Percentiles rank a stretch among this genome's conserved stretches.
Evolutionary conservation across 305 asterid species (phyloP).

Genomic region (Fraxinus angustifolia): DNA sequence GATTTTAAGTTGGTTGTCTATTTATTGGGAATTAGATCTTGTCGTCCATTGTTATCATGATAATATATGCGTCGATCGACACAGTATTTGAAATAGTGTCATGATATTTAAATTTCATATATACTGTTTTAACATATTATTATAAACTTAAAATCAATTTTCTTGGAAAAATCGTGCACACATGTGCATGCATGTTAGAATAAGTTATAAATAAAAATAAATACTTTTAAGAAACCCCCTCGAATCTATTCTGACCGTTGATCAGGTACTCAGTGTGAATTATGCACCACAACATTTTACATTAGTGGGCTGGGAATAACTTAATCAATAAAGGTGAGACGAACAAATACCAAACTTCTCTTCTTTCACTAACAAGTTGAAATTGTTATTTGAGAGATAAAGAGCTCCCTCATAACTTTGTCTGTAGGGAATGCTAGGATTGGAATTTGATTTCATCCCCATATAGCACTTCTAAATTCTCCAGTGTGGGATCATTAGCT

Average conservation of each 20-base stretch:
- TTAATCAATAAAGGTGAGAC: not conserved
- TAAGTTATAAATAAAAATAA: no score
- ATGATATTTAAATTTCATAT: not conserved
- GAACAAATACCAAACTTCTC: not conserved
- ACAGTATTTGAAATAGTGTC: not conserved
- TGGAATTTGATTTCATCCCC: not conserved
- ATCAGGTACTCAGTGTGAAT: not conserved
- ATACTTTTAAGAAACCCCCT: not conserved
- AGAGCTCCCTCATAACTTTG: not conserved
- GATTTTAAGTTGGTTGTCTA: not conserved
- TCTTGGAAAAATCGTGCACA: not conserved
- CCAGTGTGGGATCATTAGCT: not conserved
- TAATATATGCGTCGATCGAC: not conserved
- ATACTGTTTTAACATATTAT: not conserved
- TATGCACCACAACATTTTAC: not conserved
- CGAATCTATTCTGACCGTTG: not conserved
- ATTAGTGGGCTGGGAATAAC: not conserved
- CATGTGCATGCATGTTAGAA: not conserved
- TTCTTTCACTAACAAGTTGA: not conserved
- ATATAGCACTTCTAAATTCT: not conserved
- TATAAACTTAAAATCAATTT: not conserved
- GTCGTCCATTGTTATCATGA: no score
- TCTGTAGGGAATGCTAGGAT: not conserved
- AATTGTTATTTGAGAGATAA: not conserved
- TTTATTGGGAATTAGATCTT: not conserved